Conservation (phyloP, 2,329 filamentous ascomycete genomes). For the Claviceps pazoutovae region DNA sequence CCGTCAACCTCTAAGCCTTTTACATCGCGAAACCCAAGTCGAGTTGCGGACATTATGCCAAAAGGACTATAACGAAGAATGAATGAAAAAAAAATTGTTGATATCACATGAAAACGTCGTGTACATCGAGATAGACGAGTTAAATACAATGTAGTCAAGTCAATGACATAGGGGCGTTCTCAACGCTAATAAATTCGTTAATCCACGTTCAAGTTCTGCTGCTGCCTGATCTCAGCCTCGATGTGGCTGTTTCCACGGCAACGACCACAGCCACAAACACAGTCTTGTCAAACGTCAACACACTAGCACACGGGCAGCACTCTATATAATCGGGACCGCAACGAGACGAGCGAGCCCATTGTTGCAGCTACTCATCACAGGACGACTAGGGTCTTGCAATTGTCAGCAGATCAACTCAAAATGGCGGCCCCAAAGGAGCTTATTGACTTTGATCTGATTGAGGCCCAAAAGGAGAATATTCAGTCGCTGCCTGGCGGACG, state of each 20-base stretch:
- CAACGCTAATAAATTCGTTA: no score
- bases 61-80: slow-evolving; percentile 1
- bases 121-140: background rate
- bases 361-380: background rate
- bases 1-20: slow-evolving; percentile 67
- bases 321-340: background rate
- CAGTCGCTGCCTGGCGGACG: slow-evolving; percentile 77
- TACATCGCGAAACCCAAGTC: background rate
- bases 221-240: background rate
- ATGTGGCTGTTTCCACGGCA: slow-evolving; percentile 9
- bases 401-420: slow-evolving; percentile 15
- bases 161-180: no score
- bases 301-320: background rate
- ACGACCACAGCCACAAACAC: slow-evolving; percentile 1
- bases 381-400: slow-evolving; percentile 2
- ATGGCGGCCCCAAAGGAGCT: slow-evolving; percentile 40
- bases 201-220: no score
- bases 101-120: background rate
- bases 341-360: background rate
- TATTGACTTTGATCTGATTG: slow-evolving; percentile 80
- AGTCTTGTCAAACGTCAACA: slow-evolving; percentile 9
- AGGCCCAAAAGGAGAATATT: slow-evolving; percentile 96
- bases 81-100: background rate
- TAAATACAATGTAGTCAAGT: background rate
- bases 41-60: background rate